These are phyloP conservation scores for Alternaria viburni DNA, from an alignment of 2,329 filamentous ascomycete genomes.

Conservation along the genomic window DNA sequence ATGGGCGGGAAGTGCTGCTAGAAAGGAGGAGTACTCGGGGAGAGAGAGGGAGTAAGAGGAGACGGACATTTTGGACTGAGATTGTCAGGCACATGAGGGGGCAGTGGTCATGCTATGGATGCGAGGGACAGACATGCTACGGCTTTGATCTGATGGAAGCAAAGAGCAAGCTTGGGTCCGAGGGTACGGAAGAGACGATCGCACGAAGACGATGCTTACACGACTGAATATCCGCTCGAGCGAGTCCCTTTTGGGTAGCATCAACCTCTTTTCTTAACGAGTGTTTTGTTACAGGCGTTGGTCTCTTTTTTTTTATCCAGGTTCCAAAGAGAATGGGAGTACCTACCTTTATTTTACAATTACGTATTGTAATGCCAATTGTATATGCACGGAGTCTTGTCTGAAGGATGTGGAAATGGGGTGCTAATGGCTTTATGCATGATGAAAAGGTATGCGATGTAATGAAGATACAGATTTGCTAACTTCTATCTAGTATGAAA, in stretches of 20 bases:
- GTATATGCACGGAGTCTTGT: conserved; percentile 6
- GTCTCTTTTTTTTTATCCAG: not conserved
- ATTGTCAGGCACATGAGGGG: not conserved
- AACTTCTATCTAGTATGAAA: not conserved
- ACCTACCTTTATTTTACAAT: conserved; percentile 3
- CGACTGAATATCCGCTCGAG: conserved; percentile 2
- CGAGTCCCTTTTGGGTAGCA: conserved; percentile 6
- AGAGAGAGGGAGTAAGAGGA: not conserved
- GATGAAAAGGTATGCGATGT: not conserved
- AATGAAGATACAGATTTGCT: not conserved
- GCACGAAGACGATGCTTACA: conserved; percentile 7
- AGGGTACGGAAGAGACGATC: not conserved
- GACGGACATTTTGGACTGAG: not conserved
- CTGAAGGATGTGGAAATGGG: not conserved
- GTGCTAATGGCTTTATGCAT: not conserved
- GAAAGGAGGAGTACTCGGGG: not conserved
- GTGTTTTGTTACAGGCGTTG: conserved; percentile 6
- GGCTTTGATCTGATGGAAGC: conserved; percentile 4
- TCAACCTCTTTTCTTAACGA: conserved; percentile 8
- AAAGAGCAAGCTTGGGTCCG: not conserved
- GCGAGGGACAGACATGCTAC: not conserved
- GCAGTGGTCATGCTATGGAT: not conserved
- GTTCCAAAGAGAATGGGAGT: conserved; percentile 8
- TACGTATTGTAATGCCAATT: conserved; percentile 18
- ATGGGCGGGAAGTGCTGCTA: conserved; percentile 51